Percentiles rank a stretch among this genome's conserved stretches.
These are phyloP conservation scores for Fragilaria crotonensis DNA, from an alignment of 108 stramenopile species.

Conservation along the genomic window DNA sequence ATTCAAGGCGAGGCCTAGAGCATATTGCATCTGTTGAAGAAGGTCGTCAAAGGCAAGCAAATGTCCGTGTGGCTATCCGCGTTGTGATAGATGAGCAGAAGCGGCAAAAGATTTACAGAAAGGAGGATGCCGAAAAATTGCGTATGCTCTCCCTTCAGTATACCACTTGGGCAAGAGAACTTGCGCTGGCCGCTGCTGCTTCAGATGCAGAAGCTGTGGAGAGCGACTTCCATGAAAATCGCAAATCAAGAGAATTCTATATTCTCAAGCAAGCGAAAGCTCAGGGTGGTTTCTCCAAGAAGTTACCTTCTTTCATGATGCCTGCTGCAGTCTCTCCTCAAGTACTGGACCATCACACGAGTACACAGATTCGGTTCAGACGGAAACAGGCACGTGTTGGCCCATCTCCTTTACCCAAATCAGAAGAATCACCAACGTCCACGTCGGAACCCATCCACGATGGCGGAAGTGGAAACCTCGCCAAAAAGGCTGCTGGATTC, in stretches of 20 bases:
- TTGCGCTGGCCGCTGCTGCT: conserved; percentile 72
- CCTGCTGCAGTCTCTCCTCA: conserved; percentile 7
- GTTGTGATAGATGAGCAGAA: conserved; percentile 66
- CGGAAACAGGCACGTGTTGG: conserved; percentile 7
- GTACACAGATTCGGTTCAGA: conserved; percentile 33
- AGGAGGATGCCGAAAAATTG: conserved; percentile 58
- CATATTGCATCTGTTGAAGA: conserved; percentile 77
- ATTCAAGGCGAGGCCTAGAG: conserved; percentile 76
- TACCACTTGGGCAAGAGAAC: conserved; percentile 70
- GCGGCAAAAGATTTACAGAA: conserved; percentile 41
- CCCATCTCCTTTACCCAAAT: conserved; percentile 5
- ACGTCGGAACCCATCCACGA: conserved; percentile 9
- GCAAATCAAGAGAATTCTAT: conserved; percentile 72
- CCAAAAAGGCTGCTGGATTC: conserved; percentile 45
- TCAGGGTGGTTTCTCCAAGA: background rate
- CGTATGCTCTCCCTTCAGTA: conserved; percentile 64
- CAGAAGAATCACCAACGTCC: background rate
- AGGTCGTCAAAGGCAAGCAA: conserved; percentile 63
- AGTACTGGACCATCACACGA: conserved; percentile 41
- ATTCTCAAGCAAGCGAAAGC: conserved; percentile 57
- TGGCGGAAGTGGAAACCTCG: conserved; percentile 8
- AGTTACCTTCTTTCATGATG: conserved; percentile 4
- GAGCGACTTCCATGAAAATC: conserved; percentile 59
- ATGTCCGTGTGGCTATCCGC: conserved; percentile 53
- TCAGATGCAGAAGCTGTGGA: conserved; percentile 73